Percentiles rank a stretch among this genome's conserved stretches.
These are phyloP conservation scores for Lindgomyces ingoldianus DNA, from an alignment of 495 filamentous ascomycete species.

Conservation along the genomic window DNA sequence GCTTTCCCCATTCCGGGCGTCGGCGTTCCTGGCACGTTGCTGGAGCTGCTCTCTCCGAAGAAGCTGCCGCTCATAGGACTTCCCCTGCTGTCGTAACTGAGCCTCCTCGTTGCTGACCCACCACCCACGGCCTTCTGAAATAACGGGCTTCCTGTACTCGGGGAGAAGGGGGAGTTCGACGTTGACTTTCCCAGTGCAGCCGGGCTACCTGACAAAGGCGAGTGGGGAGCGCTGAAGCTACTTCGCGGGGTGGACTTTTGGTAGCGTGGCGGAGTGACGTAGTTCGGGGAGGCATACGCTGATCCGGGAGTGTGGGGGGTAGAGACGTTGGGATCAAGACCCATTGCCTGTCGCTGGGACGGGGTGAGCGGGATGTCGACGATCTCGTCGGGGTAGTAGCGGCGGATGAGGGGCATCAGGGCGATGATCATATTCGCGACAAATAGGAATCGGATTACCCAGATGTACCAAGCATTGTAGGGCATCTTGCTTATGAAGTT, in stretches of 20 bases:
- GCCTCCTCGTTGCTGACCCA: slow-evolving; percentile 54
- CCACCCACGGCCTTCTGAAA: slow-evolving; percentile 66
- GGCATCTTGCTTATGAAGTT: background rate
- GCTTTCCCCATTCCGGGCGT: slow-evolving; percentile 66
- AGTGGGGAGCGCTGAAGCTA: slow-evolving; percentile 50
- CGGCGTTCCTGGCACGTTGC: slow-evolving; percentile 58
- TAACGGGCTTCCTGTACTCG: slow-evolving; percentile 59
- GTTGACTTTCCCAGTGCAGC: slow-evolving; percentile 15
- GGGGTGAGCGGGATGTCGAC: slow-evolving; percentile 90
- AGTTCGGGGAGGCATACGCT: slow-evolving; percentile 49
- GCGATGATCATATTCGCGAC: slow-evolving; percentile 66
- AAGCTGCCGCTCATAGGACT: slow-evolving; percentile 58
- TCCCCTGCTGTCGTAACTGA: slow-evolving; percentile 61
- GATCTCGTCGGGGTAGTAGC: slow-evolving; percentile 64
- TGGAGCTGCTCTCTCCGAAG: slow-evolving; percentile 48
- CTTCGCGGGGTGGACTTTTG: slow-evolving; percentile 63
- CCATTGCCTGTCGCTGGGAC: slow-evolving; percentile 79
- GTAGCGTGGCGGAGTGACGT: slow-evolving; percentile 86
- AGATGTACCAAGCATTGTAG: slow-evolving; percentile 4
- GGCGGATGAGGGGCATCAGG: slow-evolving; percentile 66
- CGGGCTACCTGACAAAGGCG: slow-evolving; percentile 54
- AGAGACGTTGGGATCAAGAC: slow-evolving; percentile 76
- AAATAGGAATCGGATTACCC: slow-evolving; percentile 57
- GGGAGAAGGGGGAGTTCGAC: slow-evolving; percentile 48
- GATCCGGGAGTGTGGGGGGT: slow-evolving; percentile 63